Evolutionary conservation across 2,329 filamentous ascomycete species (phyloP).

Genomic region (Claviceps lovelessii): DNA sequence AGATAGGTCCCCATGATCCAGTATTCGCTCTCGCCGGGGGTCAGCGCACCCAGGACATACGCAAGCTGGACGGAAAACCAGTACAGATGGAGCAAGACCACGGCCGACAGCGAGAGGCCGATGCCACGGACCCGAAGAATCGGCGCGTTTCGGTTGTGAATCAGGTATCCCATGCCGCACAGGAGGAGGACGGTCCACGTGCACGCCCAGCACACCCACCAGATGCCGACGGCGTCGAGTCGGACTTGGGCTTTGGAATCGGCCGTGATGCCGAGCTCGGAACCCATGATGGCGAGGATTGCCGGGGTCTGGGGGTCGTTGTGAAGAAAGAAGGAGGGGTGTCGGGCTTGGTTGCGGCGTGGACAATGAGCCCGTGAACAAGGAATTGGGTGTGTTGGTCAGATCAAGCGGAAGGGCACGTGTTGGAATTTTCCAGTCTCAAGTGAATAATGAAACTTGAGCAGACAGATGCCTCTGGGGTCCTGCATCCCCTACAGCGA

Average conservation of each 20-base stretch:
- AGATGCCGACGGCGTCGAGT: constrained; percentile 20
- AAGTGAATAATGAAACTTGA: not conserved
- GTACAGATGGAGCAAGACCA: constrained; percentile 26
- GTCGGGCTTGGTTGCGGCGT: not conserved
- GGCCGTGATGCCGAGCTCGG: constrained; percentile 12
- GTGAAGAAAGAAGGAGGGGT: not conserved
- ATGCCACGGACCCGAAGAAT: constrained; percentile 27
- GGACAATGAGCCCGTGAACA: not conserved
- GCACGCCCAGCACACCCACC: constrained; percentile 18
- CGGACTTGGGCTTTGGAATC: constrained; percentile 7
- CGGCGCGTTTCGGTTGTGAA: constrained; percentile 20
- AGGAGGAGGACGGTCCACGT: constrained; percentile 22
- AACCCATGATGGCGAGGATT: constrained; percentile 11
- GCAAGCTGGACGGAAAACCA: constrained; percentile 25
- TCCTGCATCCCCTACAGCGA: not conserved
- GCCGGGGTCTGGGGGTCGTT: too few relatives aligned
- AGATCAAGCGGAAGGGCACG: not conserved
- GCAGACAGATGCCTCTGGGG: not conserved
- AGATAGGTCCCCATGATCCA: constrained; percentile 53
- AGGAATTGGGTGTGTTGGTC: too few relatives aligned
- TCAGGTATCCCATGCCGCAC: constrained; percentile 25
- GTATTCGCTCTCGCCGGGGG: constrained; percentile 39
- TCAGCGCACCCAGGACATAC: constrained; percentile 21
- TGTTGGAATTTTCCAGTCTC: not conserved
- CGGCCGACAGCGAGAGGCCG: constrained; percentile 23